Conservation (phyloP, 345 rosid species). For the Jatropha curcas region DNA sequence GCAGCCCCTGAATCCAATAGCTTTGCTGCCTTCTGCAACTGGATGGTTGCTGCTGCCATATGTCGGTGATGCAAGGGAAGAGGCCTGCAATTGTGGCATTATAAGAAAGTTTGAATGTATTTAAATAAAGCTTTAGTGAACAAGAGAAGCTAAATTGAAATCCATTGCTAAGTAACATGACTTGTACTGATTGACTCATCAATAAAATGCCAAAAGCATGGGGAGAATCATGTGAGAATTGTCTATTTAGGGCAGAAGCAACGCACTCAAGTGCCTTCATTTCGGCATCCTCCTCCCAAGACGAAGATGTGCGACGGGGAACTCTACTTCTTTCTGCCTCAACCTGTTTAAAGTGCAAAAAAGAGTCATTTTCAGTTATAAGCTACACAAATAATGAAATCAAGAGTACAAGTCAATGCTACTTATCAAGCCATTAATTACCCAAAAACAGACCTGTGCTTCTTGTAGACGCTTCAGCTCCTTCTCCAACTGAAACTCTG, state of each 20-base stretch:
- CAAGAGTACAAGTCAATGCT: conserved; percentile 12
- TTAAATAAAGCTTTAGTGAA: neutral
- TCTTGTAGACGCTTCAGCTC: conserved; percentile 84
- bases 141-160: neutral
- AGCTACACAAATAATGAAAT: conserved; percentile 2
- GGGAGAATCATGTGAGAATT: neutral
- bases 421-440: conserved; percentile 18
- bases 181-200: neutral
- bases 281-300: conserved; percentile 97
- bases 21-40: conserved; percentile 95
- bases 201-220: conserved; percentile 11
- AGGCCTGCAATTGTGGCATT: conserved; percentile 58
- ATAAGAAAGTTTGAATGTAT: conserved; percentile 18
- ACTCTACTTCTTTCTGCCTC: conserved; percentile 90
- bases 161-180: neutral
- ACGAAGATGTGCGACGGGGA: conserved; percentile 63
- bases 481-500: conserved; percentile 97
- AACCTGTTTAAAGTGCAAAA: conserved; percentile 45
- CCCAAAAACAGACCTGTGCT: conserved; percentile 59
- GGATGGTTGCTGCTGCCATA: conserved; percentile 65
- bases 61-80: conserved; percentile 90
- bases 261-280: conserved; percentile 92
- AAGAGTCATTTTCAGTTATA: neutral
- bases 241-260: neutral
- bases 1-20: conserved; percentile 90